Conservation (phyloP, 192 early-diverging fungal species). For the Podila horticola region DNA sequence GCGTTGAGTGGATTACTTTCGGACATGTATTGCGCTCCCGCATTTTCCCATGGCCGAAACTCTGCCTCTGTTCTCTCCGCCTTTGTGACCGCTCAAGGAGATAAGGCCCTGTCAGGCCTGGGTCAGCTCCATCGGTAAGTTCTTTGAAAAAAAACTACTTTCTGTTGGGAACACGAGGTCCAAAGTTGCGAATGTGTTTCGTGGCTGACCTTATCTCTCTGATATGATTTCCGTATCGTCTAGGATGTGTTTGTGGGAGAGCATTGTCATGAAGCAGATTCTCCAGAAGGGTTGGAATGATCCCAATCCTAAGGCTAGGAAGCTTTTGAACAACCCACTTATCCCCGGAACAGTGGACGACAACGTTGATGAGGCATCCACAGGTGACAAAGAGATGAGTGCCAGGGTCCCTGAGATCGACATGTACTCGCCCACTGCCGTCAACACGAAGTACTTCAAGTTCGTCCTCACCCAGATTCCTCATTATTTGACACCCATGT, state of each 20-base stretch:
- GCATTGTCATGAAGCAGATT: conserved; percentile 61
- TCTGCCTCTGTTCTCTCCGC: conserved; percentile 67
- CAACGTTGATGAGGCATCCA: conserved; percentile 19
- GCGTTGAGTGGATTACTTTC: conserved; percentile 71
- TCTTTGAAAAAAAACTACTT: not conserved
- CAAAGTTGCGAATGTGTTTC: not conserved
- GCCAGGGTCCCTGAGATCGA: conserved; percentile 37
- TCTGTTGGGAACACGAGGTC: not conserved
- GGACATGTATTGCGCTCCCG: conserved; percentile 75
- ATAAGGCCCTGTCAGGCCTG: conserved; percentile 60
- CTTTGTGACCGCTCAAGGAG: conserved; percentile 64
- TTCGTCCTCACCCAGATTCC: conserved; percentile 75
- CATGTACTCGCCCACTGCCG: conserved; percentile 67
- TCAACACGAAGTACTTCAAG: conserved; percentile 73
- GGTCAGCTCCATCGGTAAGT: conserved; percentile 71
- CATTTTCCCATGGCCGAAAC: conserved; percentile 72
- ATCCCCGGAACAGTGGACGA: conserved; percentile 47
- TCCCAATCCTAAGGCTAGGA: conserved; percentile 52
- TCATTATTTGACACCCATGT: conserved; percentile 65
- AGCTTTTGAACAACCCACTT: conserved; percentile 16
- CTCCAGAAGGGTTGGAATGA: conserved; percentile 80
- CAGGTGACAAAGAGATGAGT: conserved; percentile 32
- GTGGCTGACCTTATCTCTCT: not conserved
- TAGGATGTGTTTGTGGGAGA: conserved; percentile 73
- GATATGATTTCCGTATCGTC: not conserved